phyloP scores from a whole-genome alignment of 352 stramenopile species.

The Globisporangium ultimum region DNA sequence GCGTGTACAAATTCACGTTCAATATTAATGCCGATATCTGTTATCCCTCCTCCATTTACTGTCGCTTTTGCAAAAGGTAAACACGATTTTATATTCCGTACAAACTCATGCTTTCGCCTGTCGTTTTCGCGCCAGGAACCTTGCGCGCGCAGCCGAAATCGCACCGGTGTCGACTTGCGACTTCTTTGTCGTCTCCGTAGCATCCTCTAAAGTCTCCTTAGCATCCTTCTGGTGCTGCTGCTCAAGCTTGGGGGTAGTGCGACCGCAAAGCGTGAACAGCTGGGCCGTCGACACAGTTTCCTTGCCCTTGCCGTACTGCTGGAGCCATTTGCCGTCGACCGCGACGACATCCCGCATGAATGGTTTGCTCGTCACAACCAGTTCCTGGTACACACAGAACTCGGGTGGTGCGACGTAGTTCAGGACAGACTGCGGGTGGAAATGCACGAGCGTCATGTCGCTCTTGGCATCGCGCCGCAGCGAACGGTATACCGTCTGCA shows the following conservation, averaged over 20 bases:
- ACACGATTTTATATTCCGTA: no score
- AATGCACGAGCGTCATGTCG: constrained; percentile 48
- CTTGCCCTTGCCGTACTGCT: constrained; percentile 33
- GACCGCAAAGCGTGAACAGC: constrained; percentile 54
- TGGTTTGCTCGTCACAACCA: constrained; percentile 66
- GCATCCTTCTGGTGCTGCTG: not conserved
- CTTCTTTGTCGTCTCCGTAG: constrained; percentile 2
- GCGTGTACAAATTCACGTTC: no score
- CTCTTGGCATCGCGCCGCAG: constrained; percentile 15
- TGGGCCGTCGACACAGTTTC: constrained; percentile 21
- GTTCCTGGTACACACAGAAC: constrained; percentile 68
- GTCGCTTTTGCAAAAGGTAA: no score
- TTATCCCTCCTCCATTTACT: no score
- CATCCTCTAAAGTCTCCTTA: constrained; percentile 1
- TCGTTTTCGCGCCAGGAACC: constrained; percentile 41
- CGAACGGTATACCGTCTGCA: constrained; percentile 59
- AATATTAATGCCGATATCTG: no score
- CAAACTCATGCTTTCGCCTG: not conserved
- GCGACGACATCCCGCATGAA: constrained; percentile 62
- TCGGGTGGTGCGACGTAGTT: constrained; percentile 39
- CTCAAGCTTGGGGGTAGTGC: constrained; percentile 6
- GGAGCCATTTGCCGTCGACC: constrained; percentile 53
- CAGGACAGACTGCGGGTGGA: constrained; percentile 65
- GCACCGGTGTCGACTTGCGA: constrained; percentile 21
- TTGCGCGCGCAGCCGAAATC: constrained; percentile 35